phyloP scores from a whole-genome alignment of 2,329 filamentous ascomycete genomes.

The Nigrospora osmanthi region DNA sequence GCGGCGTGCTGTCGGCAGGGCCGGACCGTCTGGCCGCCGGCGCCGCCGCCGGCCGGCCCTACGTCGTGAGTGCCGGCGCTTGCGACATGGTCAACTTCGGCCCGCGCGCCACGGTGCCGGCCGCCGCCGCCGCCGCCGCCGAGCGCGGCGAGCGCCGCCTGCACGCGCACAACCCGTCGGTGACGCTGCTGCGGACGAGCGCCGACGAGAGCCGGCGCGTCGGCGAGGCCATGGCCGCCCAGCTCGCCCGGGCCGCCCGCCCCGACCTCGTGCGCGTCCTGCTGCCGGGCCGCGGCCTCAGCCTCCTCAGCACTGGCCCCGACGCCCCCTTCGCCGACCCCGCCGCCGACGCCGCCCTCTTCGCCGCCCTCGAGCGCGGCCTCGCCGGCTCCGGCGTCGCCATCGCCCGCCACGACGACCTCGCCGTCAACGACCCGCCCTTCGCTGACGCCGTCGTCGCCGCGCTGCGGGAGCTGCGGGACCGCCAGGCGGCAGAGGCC shows the following conservation, averaged over 20 bases:
- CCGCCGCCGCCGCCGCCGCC: constrained; percentile 23
- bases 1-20: constrained; percentile 56
- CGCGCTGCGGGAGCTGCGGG: not conserved
- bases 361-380: constrained; percentile 40
- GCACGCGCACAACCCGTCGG: constrained; percentile 57
- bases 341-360: constrained; percentile 38
- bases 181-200: constrained; percentile 60
- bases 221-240: constrained; percentile 46
- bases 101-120: constrained; percentile 34
- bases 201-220: constrained; percentile 46
- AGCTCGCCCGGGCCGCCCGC: constrained; percentile 34
- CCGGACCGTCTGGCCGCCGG: constrained; percentile 48
- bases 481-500: too few relatives aligned
- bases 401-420: constrained; percentile 37
- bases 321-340: constrained; percentile 45
- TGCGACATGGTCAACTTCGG: constrained; percentile 61
- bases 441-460: constrained; percentile 4
- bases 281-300: constrained; percentile 53
- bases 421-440: constrained; percentile 42
- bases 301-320: constrained; percentile 42
- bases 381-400: constrained; percentile 39
- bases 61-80: constrained; percentile 40
- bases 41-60: constrained; percentile 47
- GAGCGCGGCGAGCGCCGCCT: constrained; percentile 42
- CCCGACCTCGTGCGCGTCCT: constrained; percentile 43